phyloP scores from a whole-genome alignment of 2,329 filamentous ascomycete genomes.

The Fusarium sp. region DNA sequence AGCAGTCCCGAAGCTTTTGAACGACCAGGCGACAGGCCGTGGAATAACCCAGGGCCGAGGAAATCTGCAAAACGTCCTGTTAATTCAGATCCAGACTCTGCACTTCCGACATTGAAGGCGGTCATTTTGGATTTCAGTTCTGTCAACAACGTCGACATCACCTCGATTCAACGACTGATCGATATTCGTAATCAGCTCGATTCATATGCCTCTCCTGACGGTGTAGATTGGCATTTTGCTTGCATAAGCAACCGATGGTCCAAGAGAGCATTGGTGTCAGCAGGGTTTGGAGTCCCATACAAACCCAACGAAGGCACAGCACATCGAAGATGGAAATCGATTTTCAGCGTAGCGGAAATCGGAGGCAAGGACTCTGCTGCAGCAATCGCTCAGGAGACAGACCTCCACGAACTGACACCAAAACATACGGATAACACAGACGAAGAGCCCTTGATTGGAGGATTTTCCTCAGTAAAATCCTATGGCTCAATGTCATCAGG shows the following conservation, averaged over 20 bases:
- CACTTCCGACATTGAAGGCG: slow-evolving; percentile 80
- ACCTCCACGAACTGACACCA: slow-evolving; percentile 52
- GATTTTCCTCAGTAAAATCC: slow-evolving; percentile 1
- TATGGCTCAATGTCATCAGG: slow-evolving; percentile 33
- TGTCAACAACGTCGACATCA: slow-evolving; percentile 94
- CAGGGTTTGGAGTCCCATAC: slow-evolving; percentile 87
- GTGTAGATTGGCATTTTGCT: slow-evolving; percentile 96
- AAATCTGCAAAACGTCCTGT: slow-evolving; percentile 55
- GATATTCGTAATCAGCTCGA: slow-evolving; percentile 96
- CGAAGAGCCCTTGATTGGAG: slow-evolving; percentile 49
- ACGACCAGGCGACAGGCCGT: slow-evolving; percentile 81
- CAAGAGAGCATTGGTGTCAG: slow-evolving; percentile 86
- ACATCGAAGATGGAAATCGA: slow-evolving; percentile 85
- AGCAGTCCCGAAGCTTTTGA: slow-evolving; percentile 76
- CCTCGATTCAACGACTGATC: slow-evolving; percentile 90
- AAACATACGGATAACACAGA: slow-evolving; percentile 48
- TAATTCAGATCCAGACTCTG: slow-evolving; percentile 49
- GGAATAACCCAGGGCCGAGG: slow-evolving; percentile 88
- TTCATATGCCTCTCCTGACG: slow-evolving; percentile 79
- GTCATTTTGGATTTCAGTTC: slow-evolving; percentile 93
- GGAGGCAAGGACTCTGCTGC: slow-evolving; percentile 77
- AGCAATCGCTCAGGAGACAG: slow-evolving; percentile 70
- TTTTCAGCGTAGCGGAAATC: slow-evolving; percentile 92
- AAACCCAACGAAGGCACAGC: slow-evolving; percentile 52
- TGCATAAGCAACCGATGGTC: slow-evolving; percentile 91